Conservation (phyloP, 345 rosid species). For the Eutrema yunnanense region DNA sequence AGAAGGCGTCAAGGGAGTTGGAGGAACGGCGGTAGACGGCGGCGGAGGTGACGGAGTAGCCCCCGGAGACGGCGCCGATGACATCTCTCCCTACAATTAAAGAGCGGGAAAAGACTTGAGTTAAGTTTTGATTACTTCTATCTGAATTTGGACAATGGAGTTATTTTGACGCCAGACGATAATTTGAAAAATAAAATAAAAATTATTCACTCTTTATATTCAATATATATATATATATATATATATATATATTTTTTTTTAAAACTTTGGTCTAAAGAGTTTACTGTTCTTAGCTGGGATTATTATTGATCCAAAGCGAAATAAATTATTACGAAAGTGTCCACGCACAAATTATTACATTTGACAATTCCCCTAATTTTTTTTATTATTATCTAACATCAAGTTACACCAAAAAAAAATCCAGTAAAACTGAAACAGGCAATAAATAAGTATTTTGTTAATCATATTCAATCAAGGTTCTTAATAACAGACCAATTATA, state of each 20-base stretch:
- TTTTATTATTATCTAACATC: neutral
- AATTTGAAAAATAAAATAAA: neutral
- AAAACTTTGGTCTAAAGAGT: neutral
- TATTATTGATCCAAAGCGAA: neutral
- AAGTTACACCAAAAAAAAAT: no score
- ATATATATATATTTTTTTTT: no score
- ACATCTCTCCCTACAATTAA: constrained; percentile 28
- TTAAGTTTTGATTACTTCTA: neutral
- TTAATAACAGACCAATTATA: neutral
- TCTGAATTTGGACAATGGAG: constrained; percentile 5
- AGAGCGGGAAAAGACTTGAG: neutral
- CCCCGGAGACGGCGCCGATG: constrained; percentile 39
- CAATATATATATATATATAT: no score
- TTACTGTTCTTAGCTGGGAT: neutral
- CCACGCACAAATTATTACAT: neutral
- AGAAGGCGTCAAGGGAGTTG: constrained; percentile 1
- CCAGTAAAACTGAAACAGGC: neutral
- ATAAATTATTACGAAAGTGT: neutral
- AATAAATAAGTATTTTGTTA: neutral
- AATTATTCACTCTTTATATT: neutral
- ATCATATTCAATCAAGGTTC: neutral
- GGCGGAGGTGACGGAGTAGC: constrained; percentile 23
- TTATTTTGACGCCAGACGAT: constrained; percentile 37
- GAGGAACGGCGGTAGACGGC: constrained; percentile 19
- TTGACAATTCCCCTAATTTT: neutral